Evolutionary conservation across 164 flowering plant genomes (phyloP).

Genomic region (Aristolochia contorta): DNA sequence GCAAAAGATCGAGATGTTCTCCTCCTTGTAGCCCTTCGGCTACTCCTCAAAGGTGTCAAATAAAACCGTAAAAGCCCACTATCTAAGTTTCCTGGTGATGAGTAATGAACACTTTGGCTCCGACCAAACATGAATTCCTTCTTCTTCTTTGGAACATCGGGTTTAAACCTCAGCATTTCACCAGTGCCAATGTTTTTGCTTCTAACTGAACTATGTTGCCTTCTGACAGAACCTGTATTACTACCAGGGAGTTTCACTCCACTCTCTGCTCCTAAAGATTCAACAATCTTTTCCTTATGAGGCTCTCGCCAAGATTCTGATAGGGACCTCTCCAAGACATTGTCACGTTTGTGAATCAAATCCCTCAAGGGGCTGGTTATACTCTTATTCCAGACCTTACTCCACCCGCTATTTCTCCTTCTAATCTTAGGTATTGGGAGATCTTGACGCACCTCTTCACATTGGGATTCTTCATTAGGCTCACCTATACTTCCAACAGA

Average conservation of each 20-base stretch:
- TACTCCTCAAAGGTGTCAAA: conserved; percentile 17
- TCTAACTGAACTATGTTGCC: not conserved
- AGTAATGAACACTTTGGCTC: conserved; percentile 16
- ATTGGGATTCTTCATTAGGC: not conserved
- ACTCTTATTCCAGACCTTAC: conserved; percentile 10
- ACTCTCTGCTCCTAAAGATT: not conserved
- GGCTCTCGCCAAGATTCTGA: conserved; percentile 13
- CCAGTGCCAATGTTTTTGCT: conserved; percentile 2
- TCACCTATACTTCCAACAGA: not conserved
- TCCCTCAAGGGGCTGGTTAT: conserved; percentile 14
- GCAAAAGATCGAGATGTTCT: conserved; percentile 7
- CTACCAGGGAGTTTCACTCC: conserved; percentile 2
- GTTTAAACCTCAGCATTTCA: conserved; percentile 1
- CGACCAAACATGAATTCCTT: conserved; percentile 9
- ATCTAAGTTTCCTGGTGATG: conserved; percentile 13
- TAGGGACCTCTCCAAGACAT: conserved; percentile 11
- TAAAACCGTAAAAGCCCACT: conserved; percentile 18
- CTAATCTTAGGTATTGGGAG: conserved; percentile 1
- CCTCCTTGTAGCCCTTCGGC: conserved; percentile 10
- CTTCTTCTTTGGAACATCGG: conserved; percentile 7
- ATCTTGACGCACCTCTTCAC: conserved; percentile 2
- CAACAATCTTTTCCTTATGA: conserved; percentile 3
- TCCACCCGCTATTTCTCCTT: conserved; percentile 12
- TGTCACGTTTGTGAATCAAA: conserved; percentile 10
- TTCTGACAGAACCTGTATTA: not conserved